These are phyloP conservation scores for Achaetomium macrosporum DNA, from an alignment of 2,329 filamentous ascomycete species.

Conservation along the genomic window DNA sequence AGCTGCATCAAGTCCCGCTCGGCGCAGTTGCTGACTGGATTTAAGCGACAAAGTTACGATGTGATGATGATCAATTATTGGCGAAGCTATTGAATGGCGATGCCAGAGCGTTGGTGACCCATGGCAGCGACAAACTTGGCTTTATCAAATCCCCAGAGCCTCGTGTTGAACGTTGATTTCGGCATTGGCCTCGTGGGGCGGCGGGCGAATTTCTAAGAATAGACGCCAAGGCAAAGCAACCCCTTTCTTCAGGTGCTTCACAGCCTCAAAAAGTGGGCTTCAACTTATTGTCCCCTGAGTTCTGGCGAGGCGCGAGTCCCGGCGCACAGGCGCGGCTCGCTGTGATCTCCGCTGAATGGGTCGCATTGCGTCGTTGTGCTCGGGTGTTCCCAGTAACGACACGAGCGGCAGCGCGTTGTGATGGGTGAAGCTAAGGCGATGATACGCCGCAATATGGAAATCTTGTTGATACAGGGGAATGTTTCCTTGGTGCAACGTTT, in stretches of 20 bases:
- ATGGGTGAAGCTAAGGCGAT: too few relatives aligned
- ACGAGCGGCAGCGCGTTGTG: too few relatives aligned
- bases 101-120: neutral
- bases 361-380: neutral
- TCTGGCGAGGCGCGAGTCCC: neutral
- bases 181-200: conserved; percentile 13
- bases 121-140: neutral
- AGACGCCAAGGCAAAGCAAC: conserved; percentile 9
- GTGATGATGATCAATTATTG: neutral
- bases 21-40: neutral
- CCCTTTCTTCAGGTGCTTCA: conserved; percentile 9
- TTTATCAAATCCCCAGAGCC: neutral
- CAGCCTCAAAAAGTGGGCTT: conserved; percentile 19
- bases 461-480: too few relatives aligned
- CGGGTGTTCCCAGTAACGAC: too few relatives aligned
- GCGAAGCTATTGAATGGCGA: conserved; percentile 5
- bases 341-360: neutral
- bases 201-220: conserved; percentile 16
- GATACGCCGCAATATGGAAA: too few relatives aligned
- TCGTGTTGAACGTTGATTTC: conserved; percentile 13
- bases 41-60: neutral
- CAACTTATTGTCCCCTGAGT: neutral
- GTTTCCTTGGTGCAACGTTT: too few relatives aligned
- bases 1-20: neutral
- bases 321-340: neutral